These are phyloP conservation scores for Dalechampia spathulata DNA, from an alignment of 441 rosid genomes.

Conservation along the genomic window DNA sequence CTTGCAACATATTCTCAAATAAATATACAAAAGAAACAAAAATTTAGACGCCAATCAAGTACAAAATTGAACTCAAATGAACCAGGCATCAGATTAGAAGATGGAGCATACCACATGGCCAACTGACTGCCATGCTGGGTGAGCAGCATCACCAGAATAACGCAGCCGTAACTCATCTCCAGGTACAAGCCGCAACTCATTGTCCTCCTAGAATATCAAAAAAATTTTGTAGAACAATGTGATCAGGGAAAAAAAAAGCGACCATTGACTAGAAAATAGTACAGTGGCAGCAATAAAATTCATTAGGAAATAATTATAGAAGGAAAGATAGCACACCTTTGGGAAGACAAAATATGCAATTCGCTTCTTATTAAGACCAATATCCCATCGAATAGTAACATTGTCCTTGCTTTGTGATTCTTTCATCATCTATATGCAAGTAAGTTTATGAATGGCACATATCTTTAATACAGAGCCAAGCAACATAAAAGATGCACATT, in stretches of 20 bases:
- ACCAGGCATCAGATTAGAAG: conserved; percentile 11
- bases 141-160: conserved; percentile 95
- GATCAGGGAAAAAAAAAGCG: not conserved
- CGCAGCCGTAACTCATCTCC: conserved; percentile 96
- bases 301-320: not conserved
- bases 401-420: conserved; percentile 99
- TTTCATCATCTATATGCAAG: conserved; percentile 83
- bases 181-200: conserved; percentile 92
- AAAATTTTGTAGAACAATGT: conserved; percentile 9
- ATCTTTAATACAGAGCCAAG: not conserved
- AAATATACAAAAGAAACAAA: not conserved
- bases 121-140: conserved; percentile 98
- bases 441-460: conserved; percentile 10
- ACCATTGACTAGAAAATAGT: not conserved
- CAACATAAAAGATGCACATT: not conserved
- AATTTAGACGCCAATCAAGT: not conserved
- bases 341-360: conserved; percentile 95
- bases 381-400: conserved; percentile 93
- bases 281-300: not conserved
- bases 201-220: conserved; percentile 68
- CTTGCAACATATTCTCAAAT: not conserved
- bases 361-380: conserved; percentile 97
- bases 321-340: conserved; percentile 46
- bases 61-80: not conserved
- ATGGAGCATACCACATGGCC: conserved; percentile 87